Base-by-base conservation (phyloP, 2,329 filamentous ascomycete species). In the Aspergillus ochraceoroseus region DNA sequence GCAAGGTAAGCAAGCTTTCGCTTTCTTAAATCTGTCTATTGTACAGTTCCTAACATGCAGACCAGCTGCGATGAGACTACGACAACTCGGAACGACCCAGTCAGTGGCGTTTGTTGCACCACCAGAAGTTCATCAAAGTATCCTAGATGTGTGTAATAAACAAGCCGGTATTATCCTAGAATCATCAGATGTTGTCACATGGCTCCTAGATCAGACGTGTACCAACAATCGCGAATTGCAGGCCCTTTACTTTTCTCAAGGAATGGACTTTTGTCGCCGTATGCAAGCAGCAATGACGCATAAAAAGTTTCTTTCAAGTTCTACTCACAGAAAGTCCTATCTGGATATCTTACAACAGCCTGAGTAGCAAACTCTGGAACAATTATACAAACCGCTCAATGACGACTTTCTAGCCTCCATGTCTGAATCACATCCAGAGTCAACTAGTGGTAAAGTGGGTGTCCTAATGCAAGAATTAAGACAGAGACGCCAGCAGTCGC, bases 151-250 rank as follows among this genome's bases (percentile, higher is more conserved):
- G 0, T 55, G 64, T 9, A 42, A 53, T 0, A 68, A 70, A 32
- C 46, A 30, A 0, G 14, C 35, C n/a, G n/a, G 0, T 18, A 25
- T 0, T 53, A 62, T 5, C 3, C 2, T 0, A 42, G 59, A 73
- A 36, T 79, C 76, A 0, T 54, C 56, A 2, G 69, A 80, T 39
- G 74, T 80, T 7, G 62, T 83, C 1, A 52, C 57, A 3, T 85
- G 82, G 82, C 68, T 85, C 0, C 65, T 85, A 0, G 70, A 81
- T 30, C 77, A 83, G 38, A 82, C 79, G 0, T 85, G 81, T 43
- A 58, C 64, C 5, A 70, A 63, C 0, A 80, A 77, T 13, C 76
- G 82, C 43, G 73, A 82, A 20, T 56, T 83, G 0, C 73, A 76
- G 32, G 67, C 73, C 0, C 63, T 85, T 0, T 79, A 81, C 46